These are phyloP conservation scores for Chrysopogon serrulatus DNA, from an alignment of 176 grass and related monocot species.

Conservation along the genomic window DNA sequence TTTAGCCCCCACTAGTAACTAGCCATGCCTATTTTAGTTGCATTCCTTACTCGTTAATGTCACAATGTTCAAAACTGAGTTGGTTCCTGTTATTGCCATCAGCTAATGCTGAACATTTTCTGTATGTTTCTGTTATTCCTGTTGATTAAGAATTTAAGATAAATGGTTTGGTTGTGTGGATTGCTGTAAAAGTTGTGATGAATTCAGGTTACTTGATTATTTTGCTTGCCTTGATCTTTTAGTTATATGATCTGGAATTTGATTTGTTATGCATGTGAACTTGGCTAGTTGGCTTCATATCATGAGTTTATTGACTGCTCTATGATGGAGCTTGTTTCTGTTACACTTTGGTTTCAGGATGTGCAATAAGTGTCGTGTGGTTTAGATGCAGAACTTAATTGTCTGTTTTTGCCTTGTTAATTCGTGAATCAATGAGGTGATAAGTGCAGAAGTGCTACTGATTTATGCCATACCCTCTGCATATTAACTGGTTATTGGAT, in stretches of 20 bases:
- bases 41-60: neutral
- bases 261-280: neutral
- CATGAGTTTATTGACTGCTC: neutral
- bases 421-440: neutral
- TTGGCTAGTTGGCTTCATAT: neutral
- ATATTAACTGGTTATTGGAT: neutral
- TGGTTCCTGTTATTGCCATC: neutral
- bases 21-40: neutral
- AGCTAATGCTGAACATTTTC: neutral
- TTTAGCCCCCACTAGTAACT: too few species aligned
- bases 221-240: neutral
- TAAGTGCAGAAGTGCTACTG: neutral
- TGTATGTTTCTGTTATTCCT: neutral
- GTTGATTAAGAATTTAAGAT: neutral
- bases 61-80: neutral
- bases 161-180: neutral
- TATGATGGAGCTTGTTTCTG: neutral
- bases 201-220: neutral
- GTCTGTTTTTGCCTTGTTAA: neutral
- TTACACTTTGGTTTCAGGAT: neutral
- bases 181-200: neutral
- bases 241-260: neutral
- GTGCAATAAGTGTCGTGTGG: neutral
- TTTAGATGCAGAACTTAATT: neutral
- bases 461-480: neutral